Conservation (phyloP, 73 alveolate species). For the Uronychia binucleata region DNA sequence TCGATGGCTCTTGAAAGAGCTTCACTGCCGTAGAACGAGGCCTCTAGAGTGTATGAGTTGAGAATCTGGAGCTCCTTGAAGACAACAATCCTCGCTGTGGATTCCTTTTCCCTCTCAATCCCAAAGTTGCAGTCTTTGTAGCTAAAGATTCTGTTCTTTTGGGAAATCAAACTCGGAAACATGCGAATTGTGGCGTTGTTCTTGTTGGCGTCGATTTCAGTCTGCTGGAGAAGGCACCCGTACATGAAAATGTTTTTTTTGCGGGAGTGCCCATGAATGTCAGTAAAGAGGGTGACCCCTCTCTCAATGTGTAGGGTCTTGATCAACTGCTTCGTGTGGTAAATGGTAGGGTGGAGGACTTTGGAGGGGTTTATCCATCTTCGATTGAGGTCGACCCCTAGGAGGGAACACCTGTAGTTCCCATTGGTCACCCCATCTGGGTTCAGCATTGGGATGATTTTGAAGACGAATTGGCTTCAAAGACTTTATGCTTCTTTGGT, state of each 20-base stretch:
- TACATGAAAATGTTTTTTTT: slow-evolving; percentile 62
- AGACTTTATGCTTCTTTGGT: slow-evolving; percentile 83
- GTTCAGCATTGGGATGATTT: slow-evolving; percentile 95
- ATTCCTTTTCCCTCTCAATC: slow-evolving; percentile 58
- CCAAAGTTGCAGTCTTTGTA: slow-evolving; percentile 65
- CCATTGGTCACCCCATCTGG: slow-evolving; percentile 98
- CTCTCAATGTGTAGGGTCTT: slow-evolving; percentile 64
- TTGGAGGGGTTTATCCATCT: slow-evolving; percentile 85
- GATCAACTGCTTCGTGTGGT: slow-evolving; percentile 71
- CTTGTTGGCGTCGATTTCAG: slow-evolving; percentile 28
- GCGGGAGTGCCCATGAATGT: slow-evolving; percentile 86
- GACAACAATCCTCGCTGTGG: slow-evolving; percentile 72
- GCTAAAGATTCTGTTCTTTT: slow-evolving; percentile 39
- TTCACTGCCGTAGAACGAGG: slow-evolving; percentile 66
- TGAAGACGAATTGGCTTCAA: slow-evolving; percentile 64
- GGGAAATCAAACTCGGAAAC: slow-evolving; percentile 40
- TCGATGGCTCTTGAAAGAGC: neutral
- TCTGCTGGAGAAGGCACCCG: slow-evolving; percentile 43
- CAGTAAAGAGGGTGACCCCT: slow-evolving; percentile 68
- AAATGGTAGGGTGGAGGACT: slow-evolving; percentile 83
- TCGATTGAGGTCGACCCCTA: slow-evolving; percentile 93
- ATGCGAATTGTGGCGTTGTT: slow-evolving; percentile 40
- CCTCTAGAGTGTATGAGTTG: slow-evolving; percentile 69
- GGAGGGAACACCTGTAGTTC: slow-evolving; percentile 86
- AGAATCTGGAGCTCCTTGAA: slow-evolving; percentile 59